Conservation (phyloP, 306 rosid genomes). For the Quercus bicolor region DNA sequence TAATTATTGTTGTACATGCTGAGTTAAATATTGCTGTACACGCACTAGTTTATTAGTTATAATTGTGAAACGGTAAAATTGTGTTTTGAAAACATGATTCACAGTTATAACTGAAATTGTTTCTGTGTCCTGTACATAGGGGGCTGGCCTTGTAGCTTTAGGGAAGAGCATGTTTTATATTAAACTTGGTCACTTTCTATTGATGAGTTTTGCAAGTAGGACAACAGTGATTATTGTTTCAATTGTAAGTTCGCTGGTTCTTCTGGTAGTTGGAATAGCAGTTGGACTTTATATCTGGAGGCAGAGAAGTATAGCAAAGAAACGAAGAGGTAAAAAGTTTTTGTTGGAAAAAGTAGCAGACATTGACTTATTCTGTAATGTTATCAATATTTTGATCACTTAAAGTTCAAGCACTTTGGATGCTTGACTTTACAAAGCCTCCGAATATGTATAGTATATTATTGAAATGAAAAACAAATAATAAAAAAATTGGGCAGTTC, state of each 20-base stretch:
- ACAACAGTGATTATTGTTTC: conserved; percentile 46
- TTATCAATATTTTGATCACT: too few relatives aligned
- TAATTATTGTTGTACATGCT: too few relatives aligned
- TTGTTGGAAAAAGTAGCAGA: neutral
- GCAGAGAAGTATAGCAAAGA: conserved; percentile 62
- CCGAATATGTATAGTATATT: too few relatives aligned
- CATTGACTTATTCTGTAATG: neutral
- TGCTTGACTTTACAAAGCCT: neutral
- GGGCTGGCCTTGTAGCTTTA: neutral
- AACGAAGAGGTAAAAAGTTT: conserved; percentile 61
- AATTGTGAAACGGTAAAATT: neutral
- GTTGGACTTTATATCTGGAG: conserved; percentile 51
- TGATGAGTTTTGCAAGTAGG: conserved; percentile 48
- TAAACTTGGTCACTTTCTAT: conserved; percentile 13
- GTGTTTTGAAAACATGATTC: too few relatives aligned
- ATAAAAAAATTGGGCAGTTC: too few relatives aligned
- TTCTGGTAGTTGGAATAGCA: conserved; percentile 44
- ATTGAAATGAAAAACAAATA: too few relatives aligned
- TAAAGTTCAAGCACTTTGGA: neutral
- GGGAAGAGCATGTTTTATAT: neutral
- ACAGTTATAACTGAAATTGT: too few relatives aligned
- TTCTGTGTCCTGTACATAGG: neutral
- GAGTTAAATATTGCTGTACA: too few relatives aligned
- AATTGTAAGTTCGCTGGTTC: conserved; percentile 59
- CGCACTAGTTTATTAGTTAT: too few relatives aligned